A percentile compares a stretch with the other conserved stretches of the same genome.
Conservation (phyloP, 352 stramenopile species). For the Phytophthora litchii region DNA sequence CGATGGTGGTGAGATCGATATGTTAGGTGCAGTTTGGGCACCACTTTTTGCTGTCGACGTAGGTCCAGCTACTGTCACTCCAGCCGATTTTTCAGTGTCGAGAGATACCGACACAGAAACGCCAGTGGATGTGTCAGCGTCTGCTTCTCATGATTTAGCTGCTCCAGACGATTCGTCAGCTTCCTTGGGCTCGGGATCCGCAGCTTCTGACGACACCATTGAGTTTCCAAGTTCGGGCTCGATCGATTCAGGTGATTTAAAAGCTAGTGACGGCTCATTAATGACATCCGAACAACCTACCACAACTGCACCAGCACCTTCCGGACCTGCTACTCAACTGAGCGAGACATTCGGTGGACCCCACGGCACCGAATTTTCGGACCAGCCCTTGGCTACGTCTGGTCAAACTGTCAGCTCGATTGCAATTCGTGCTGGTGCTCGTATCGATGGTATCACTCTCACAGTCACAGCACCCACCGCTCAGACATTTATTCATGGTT, state of each 20-base stretch:
- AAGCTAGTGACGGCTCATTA: not conserved
- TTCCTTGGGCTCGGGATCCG: not conserved
- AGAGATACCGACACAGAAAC: not conserved
- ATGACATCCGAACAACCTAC: not conserved
- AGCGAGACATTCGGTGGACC: constrained; percentile 19
- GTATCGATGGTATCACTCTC: constrained; percentile 10
- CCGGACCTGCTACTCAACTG: constrained; percentile 2
- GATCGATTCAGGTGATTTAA: not conserved
- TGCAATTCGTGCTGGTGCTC: constrained; percentile 5
- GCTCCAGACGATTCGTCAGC: not conserved
- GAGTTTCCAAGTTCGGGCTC: not conserved
- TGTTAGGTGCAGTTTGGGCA: constrained; percentile 14
- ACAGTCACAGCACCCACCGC: not conserved
- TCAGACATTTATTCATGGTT: constrained; percentile 12
- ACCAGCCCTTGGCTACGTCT: constrained; percentile 2
- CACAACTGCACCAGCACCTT: not conserved
- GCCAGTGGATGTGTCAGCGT: not conserved
- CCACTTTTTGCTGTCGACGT: not conserved
- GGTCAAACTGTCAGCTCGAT: constrained; percentile 10
- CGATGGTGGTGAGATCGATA: constrained; percentile 17
- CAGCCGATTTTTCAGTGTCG: not conserved
- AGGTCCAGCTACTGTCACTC: not conserved
- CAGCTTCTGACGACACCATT: not conserved
- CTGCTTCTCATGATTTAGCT: not conserved
- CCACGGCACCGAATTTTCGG: constrained; percentile 8